Evolutionary conservation across 306 rosid genomes (phyloP), one percentile per base, ranked within the genome.

Genomic region (Lathyrus sativus): DNA sequence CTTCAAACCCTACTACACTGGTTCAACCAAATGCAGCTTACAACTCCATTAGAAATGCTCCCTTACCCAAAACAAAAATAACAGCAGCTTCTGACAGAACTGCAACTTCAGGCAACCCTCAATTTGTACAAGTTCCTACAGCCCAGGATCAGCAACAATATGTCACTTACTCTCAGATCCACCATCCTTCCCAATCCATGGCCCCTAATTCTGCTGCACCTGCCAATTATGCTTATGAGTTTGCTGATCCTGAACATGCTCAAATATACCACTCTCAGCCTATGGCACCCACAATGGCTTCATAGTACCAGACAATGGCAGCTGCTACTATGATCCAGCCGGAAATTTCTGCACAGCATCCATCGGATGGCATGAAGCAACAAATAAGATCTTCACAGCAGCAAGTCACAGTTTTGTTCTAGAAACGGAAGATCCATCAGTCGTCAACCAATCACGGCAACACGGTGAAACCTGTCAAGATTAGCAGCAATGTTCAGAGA

Each of bases 241-340:
- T 71, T 73, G 68, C 84, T 2, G 93, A 90, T 51, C 86, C 97
- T 63, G 79, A 86, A 53, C 88, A 85, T 79, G 79, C 85, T 57
- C 95, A 88, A 78, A 73, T 93, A 35, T 90, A 85, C 89, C 90
- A 85, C 74, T 82, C 97, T 22, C 96, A 85, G 53, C 89, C 96
- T 70, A 50, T 88, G 76, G 80, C 91, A 0, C 96, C 91, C 24
- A 17, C 87, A 46, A 85, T 90, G 89, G 68, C 89, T 74, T 86
- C 97, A 65, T 95, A 90, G 74, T 87, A 93, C 74, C 99, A 93
- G 77, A 86, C 97, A 70, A 90, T 93, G 98, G 76, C 91, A 3
- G 83, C 82, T 22, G 74, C 85, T 44, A 90, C 81, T 57, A 70
- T 74, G 73, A 79, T 56, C 68, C 26, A 79, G 68, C 85, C 86